These are phyloP conservation scores for Przewalskia tangutica DNA, from an alignment of 257 asterid genomes.

Conservation along the genomic window DNA sequence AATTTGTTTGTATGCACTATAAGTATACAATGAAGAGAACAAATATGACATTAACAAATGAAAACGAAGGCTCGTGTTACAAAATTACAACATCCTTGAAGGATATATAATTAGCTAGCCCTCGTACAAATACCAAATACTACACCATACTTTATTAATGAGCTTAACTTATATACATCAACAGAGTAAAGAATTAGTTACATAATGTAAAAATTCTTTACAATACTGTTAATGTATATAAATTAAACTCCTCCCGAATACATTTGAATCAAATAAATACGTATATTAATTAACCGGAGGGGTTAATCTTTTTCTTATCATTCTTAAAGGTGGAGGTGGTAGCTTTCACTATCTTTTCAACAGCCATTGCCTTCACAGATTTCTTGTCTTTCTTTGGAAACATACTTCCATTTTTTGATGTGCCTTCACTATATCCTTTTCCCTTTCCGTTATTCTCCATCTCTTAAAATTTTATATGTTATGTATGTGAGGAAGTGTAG, in stretches of 20 bases:
- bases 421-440: no score
- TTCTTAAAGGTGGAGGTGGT: not conserved
- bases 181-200: no score
- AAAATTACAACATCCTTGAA: not conserved
- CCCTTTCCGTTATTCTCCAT: no score
- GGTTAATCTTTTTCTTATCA: not conserved
- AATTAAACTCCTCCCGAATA: not conserved
- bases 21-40: no score
- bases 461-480: no score
- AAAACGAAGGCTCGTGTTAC: not conserved
- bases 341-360: not conserved
- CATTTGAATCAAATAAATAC: not conserved
- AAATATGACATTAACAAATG: not conserved
- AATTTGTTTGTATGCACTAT: no score
- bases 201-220: not conserved
- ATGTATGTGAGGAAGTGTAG: no score
- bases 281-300: not conserved
- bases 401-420: no score
- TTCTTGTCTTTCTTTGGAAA: not conserved
- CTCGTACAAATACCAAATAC: not conserved
- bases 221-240: not conserved
- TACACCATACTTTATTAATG: not conserved
- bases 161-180: no score
- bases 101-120: not conserved
- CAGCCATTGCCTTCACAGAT: not conserved